Base-by-base conservation (phyloP, 1,284 basidiomycete genomes). In the Irpex sp. region DNA sequence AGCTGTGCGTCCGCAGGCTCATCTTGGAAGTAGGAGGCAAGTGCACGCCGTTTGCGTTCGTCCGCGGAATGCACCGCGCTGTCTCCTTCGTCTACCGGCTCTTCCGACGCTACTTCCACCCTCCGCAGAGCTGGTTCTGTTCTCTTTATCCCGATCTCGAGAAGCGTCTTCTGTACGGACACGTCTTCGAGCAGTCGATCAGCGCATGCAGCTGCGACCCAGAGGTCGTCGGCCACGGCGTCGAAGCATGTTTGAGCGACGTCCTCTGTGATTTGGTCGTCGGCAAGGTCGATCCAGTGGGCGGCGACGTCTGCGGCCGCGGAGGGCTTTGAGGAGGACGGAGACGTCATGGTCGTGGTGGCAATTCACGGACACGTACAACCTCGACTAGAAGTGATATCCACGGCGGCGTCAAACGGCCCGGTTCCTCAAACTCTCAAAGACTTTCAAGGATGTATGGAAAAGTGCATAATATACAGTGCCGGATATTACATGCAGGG, bases 151-250 rank as follows among this genome's bases (percentile, higher is more conserved):
- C 89, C 92, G 44, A 87, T 75, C 51, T 85, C 78, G 21, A 93
- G 78, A 31, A 93, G 74, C 8, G 77, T 77, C 64, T 79, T 80
- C 70, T 92, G 86, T 13, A 85, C 73, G 62, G 75, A 73, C 26
- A 81, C 76, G 72, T 86, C 79, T 65, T 89, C 81, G 13, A 91
- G 76, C 48, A 91, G 74, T 64, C 89, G 81, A 77, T 93, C 91
- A 13, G 79, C 76, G 68, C 86, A 90, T 6, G 91, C 91, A 37
- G 88, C 85, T 55, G 81, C 82, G 17, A 87, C 87, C 91, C 90
- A 93, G 8, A 89, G 76, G 72, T 93, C 87, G 70, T 92, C 85
- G 48, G 79, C 73, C 40, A 89, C 74, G 21, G 76, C 70, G 5
- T 73, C 75, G n/a, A 93, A 79, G n/a, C 80, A 71, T 44, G 81